Base-by-base conservation (phyloP, 2,329 filamentous ascomycete species). In the Periconia macrospinosa region DNA sequence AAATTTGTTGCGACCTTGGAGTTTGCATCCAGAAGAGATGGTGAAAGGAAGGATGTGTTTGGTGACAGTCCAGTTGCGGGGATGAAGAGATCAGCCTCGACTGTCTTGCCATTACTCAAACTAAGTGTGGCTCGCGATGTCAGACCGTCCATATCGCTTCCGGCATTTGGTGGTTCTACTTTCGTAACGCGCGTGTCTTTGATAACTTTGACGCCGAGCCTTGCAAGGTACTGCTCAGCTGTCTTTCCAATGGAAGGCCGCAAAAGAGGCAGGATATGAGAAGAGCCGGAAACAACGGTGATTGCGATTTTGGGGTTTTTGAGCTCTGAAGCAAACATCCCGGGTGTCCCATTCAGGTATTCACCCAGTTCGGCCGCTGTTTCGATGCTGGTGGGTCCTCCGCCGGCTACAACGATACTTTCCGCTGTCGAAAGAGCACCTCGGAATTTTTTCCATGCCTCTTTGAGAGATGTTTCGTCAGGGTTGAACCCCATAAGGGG, bases 291-390 rank as follows among this genome's bases (percentile, higher is more conserved):
- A 6, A 76, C 51, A 10, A 76, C 59, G 15, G 67, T 72, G 53
- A 76, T 73, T n/a, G 50, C 81, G 70, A 47, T 52, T 52, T 59
- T 67, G 27, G 59, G 61, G 42, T 33, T 55, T 66, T 18, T 73
- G 68, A n/a, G 33, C 33, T 55, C 66, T 18, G 74, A 69, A n/a
- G 33, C 33, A 57, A 78, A 76, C 67, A 70, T 75, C 40, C 73
- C 69, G 14, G 76, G 68, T 30, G 68, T 67, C 49, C 75, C 75
- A 41, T 77, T 74, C n/a, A 66, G 58, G 19, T 60, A 54, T 47
- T 81, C 77, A 15, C 72, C 78, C 14, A 81, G 58, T 65, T 82
- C 80, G 42, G 78, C 80, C 0, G 78, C 77, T 7, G 78, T 69
- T 56, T 83, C 80, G 30, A 81, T 74, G 6, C 78, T 79, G 6